Evolutionary conservation across 495 filamentous ascomycete genomes (phyloP), one percentile per base, ranked within the genome.

Genomic region (Podospora tetraspora): DNA sequence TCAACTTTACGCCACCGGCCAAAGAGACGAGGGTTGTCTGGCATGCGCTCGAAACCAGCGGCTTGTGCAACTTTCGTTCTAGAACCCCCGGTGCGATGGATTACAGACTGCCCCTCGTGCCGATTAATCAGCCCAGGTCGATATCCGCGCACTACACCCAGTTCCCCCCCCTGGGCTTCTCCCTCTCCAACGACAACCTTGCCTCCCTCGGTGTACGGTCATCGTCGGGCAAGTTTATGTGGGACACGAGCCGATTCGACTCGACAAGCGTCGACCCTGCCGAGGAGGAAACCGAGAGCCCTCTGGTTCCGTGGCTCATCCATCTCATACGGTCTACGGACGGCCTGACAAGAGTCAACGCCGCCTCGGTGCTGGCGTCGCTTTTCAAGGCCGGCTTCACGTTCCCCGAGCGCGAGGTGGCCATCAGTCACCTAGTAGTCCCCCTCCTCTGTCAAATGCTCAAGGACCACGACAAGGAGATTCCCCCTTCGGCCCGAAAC

Each of bases 221-320:
- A 11, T 68, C 74, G 3, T 57, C 68, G 12, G 73, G 74, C 25
- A 77, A 73, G 59, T 75, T 79, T 10, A 72, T 71, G 23, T 64
- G 69, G 75, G 69, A 74, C 68, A 12, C 73, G 62, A 22, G 71
- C 68, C 56, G 75, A 60, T 60, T 66, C 16, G 79, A 80, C 24
- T 63, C 75, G 8, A 69, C 66, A 1, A 73, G 71, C 27, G 70
- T 63, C 11, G 77, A 80, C 3, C 34, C 67, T 2, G 75, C 83
- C 9, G 66, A 79, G 1, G 88, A 90, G 58, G 88, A 92, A 9
- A 85, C 88, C 19, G 94, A 97, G 70, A 96, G 87, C 67, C 86
- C 90, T 22, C 77, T 98, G 12, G 85, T 96, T 57, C 87, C 89
- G 12, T 97, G 93, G 91, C 86, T 99, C 13, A 85, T 97, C 29